Evolutionary conservation across 2,329 filamentous ascomycete genomes (phyloP).

Genomic region (Nigrospora sphaerica): DNA sequence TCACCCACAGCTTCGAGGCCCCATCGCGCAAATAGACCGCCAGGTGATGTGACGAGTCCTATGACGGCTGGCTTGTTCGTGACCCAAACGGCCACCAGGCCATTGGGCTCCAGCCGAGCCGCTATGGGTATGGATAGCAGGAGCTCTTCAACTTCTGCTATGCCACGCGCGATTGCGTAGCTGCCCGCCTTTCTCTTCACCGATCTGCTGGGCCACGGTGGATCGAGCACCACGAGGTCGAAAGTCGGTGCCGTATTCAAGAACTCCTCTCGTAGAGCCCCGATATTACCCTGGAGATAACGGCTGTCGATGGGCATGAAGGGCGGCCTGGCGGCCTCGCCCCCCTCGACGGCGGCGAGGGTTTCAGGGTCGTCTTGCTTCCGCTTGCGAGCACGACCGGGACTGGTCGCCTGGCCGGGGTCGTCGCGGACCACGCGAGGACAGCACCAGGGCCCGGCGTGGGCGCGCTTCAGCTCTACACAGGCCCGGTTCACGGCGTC

Average conservation of each 20-base stretch:
- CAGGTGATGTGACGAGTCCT: conserved; percentile 43
- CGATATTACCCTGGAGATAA: conserved; percentile 42
- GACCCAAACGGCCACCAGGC: conserved; percentile 66
- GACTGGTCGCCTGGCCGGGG: neutral
- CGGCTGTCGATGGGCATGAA: conserved; percentile 34
- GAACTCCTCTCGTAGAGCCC: conserved; percentile 32
- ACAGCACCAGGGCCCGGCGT: conserved; percentile 38
- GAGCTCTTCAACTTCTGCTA: conserved; percentile 39
- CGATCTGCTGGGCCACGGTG: conserved; percentile 76
- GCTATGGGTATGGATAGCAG: conserved; percentile 51
- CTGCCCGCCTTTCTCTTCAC: conserved; percentile 50
- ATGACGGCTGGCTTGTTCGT: conserved; percentile 62
- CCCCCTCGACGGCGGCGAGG: neutral
- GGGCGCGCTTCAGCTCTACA: conserved; percentile 22
- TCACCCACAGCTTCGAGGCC: conserved; percentile 59
- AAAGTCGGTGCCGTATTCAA: conserved; percentile 43
- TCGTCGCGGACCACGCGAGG: conserved; percentile 25
- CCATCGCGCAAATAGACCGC: conserved; percentile 60
- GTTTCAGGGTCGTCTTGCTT: conserved; percentile 8
- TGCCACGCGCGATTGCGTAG: conserved; percentile 39
- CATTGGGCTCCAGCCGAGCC: conserved; percentile 41
- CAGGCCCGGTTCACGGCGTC: conserved; percentile 39
- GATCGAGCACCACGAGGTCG: conserved; percentile 65
- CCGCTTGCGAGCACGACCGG: conserved; percentile 3
- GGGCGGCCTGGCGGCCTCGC: conserved; percentile 3